Evolutionary conservation across 2,329 filamentous ascomycete species (phyloP).

Genomic region (Neurospora sp.): DNA sequence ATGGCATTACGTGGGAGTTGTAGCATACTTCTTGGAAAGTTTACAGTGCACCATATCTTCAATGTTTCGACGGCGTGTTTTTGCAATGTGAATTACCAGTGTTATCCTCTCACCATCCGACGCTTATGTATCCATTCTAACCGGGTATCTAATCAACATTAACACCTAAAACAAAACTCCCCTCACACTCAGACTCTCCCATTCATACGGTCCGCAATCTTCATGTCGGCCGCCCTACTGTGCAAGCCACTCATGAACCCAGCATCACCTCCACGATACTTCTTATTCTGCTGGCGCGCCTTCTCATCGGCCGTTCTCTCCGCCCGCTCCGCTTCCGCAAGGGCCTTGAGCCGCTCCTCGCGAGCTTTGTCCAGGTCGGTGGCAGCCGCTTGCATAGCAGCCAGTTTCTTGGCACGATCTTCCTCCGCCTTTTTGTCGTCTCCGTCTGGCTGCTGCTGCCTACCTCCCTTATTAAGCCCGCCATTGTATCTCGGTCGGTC

Average conservation of each 20-base stretch:
- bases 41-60: neutral
- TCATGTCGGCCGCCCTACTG: constrained; percentile 43
- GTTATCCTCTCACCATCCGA: neutral
- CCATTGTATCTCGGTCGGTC: constrained; percentile 11
- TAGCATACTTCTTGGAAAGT: neutral
- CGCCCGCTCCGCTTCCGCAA: constrained; percentile 55
- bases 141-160: neutral
- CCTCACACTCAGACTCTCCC: constrained; percentile 32
- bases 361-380: constrained; percentile 61
- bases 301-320: constrained; percentile 58
- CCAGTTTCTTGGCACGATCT: constrained; percentile 56
- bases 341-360: constrained; percentile 53
- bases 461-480: neutral
- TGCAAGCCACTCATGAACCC: constrained; percentile 56
- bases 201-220: constrained; percentile 41
- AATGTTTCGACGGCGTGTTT: neutral
- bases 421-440: constrained; percentile 31
- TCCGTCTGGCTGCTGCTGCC: neutral
- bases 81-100: neutral
- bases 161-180: neutral
- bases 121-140: neutral
- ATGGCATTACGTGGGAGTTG: neutral
- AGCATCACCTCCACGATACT: constrained; percentile 48
- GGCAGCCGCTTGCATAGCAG: constrained; percentile 64
- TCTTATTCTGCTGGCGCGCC: constrained; percentile 46